Conservation (phyloP, 73 alveolate genomes). For the Paramecium sonneborni region DNA sequence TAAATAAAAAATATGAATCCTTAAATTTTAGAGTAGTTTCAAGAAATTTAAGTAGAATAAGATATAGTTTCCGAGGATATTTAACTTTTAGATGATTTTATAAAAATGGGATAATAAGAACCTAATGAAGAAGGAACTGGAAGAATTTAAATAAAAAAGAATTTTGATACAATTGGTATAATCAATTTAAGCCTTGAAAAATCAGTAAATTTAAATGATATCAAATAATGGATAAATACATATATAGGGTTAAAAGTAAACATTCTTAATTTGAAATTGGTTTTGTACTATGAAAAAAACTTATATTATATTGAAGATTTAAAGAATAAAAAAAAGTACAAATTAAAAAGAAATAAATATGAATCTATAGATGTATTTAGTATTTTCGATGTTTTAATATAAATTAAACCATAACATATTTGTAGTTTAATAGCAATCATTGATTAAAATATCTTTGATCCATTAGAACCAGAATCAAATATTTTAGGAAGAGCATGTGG, state of each 20-base stretch:
- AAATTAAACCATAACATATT: not conserved
- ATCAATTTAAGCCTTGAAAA: not conserved
- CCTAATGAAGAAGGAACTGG: slow-evolving; percentile 28
- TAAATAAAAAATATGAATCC: not conserved
- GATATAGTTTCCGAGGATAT: not conserved
- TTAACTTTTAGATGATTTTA: not conserved
- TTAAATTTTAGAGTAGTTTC: not conserved
- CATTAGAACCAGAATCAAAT: slow-evolving; percentile 27
- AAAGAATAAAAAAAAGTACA: not conserved
- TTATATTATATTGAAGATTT: not conserved
- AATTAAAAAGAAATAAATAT: not conserved
- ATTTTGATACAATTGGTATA: not conserved
- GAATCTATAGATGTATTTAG: not conserved
- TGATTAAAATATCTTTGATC: slow-evolving; percentile 47
- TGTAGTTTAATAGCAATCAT: not conserved
- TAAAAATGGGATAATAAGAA: not conserved
- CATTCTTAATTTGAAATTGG: not conserved
- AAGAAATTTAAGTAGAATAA: not conserved
- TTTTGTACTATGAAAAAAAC: not conserved
- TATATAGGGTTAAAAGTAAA: not conserved
- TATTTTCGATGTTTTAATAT: not conserved
- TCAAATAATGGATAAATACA: not conserved
- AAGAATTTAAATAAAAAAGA: not conserved
- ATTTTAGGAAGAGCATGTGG: slow-evolving; percentile 65
- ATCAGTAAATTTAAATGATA: not conserved